Percentiles rank a stretch among this genome's conserved stretches.
Evolutionary conservation across 2,329 filamentous ascomycete genomes (phyloP).

Genomic region (Raffaelea ambrosiae): DNA sequence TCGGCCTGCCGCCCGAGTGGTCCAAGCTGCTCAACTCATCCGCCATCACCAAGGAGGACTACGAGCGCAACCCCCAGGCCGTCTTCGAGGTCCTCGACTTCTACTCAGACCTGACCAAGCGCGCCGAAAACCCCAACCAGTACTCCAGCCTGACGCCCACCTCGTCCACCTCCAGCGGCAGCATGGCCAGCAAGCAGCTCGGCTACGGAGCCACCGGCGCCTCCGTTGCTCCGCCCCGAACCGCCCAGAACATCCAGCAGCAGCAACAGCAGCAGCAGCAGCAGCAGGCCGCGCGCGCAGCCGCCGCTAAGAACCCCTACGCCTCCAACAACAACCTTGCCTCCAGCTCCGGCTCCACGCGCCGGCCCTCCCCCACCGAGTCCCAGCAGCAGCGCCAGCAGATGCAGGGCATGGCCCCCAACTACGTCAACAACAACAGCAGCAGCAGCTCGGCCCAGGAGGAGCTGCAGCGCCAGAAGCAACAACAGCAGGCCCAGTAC

Average conservation of each 20-base stretch:
- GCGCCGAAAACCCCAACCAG: constrained; percentile 60
- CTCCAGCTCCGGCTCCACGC: constrained; percentile 29
- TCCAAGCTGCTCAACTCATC: constrained; percentile 93
- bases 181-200: constrained; percentile 53
- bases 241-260: constrained; percentile 41
- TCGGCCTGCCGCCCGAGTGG: constrained; percentile 92
- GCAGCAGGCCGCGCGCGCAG: no score
- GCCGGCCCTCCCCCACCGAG: constrained; percentile 36
- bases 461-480: constrained; percentile 21
- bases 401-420: constrained; percentile 47
- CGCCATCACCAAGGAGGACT: constrained; percentile 96
- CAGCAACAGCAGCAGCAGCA: constrained; percentile 53
- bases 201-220: constrained; percentile 48
- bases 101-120: constrained; percentile 75
- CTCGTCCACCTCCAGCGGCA: constrained; percentile 38
- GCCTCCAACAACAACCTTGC: constrained; percentile 21
- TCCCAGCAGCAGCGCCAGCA: constrained; percentile 45
- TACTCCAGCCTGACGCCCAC: constrained; percentile 63
- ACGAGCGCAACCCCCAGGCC: constrained; percentile 89
- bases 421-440: constrained; percentile 47
- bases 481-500: constrained; percentile 49
- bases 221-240: constrained; percentile 61
- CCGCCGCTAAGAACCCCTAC: constrained; percentile 47
- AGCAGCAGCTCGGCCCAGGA: constrained; percentile 22
- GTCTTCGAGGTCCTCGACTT: constrained; percentile 76